Percentiles rank a stretch among this genome's conserved stretches.
These are phyloP conservation scores for Pichia sp. DNA, from an alignment of 1,139 yeast genomes.

Conservation along the genomic window DNA sequence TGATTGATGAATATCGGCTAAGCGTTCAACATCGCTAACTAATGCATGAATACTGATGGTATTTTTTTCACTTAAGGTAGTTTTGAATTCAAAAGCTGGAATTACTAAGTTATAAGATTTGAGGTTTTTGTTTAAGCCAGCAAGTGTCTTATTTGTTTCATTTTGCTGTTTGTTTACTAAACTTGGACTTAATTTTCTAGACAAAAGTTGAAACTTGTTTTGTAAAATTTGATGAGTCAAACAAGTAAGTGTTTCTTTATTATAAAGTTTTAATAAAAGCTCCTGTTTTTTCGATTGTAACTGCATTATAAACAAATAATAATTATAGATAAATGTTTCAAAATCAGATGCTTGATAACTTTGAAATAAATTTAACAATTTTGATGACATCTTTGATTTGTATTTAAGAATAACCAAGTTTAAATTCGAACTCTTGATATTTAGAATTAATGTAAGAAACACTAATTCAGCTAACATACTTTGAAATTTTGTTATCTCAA, in stretches of 20 bases:
- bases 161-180: not conserved
- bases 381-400: slow-evolving; percentile 1
- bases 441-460: slow-evolving; percentile 3
- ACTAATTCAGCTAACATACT: slow-evolving; percentile 1
- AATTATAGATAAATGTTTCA: slow-evolving; percentile 7
- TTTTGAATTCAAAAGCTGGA: not conserved
- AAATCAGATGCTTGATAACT: slow-evolving; percentile 1
- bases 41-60: not conserved
- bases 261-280: not conserved
- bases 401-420: slow-evolving; percentile 1
- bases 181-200: not conserved
- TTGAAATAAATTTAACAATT: slow-evolving; percentile 6
- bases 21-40: not conserved
- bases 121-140: slow-evolving; percentile 6
- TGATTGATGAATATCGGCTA: not conserved
- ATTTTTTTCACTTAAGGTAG: not conserved
- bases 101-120: slow-evolving; percentile 1
- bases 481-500: slow-evolving; percentile 1
- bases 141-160: slow-evolving; percentile 1
- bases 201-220: not conserved
- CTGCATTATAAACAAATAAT: not conserved
- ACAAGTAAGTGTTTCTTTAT: not conserved
- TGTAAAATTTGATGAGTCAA: slow-evolving; percentile 1
- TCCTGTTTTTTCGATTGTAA: not conserved
- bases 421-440: not conserved